Evolutionary conservation across 2,329 filamentous ascomycete genomes (phyloP).

Genomic region (Davidsoniella virescens): DNA sequence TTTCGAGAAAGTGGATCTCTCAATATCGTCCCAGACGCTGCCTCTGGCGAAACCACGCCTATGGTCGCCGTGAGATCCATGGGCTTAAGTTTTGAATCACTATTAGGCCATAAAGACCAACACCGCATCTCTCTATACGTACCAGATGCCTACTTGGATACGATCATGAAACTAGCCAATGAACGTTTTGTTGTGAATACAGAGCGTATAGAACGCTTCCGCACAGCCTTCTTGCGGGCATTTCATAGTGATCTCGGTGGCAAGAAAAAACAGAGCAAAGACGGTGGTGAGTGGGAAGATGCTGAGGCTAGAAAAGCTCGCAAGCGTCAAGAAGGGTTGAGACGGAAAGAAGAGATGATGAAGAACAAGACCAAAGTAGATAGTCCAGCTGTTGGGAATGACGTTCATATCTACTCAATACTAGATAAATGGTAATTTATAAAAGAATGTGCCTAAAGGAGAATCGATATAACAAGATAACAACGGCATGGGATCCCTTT

Average conservation of each 20-base stretch:
- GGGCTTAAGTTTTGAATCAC: conserved; percentile 64
- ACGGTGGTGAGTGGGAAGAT: conserved; percentile 38
- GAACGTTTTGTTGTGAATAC: conserved; percentile 56
- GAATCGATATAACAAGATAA: too few species aligned
- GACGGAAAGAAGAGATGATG: conserved; percentile 18
- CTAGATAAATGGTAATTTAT: too few species aligned
- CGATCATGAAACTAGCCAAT: conserved; percentile 54
- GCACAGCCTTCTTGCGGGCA: conserved; percentile 26
- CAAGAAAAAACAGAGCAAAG: conserved; percentile 14
- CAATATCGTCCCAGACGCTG: conserved; percentile 32
- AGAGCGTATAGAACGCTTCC: conserved; percentile 51
- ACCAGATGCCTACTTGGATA: conserved; percentile 47
- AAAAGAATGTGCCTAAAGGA: too few species aligned
- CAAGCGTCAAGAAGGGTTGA: conserved; percentile 42
- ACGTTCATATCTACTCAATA: too few species aligned
- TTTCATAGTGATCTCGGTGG: conserved; percentile 13
- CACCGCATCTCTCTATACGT: conserved; percentile 35
- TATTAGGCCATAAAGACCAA: conserved; percentile 45
- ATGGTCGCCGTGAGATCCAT: conserved; percentile 77
- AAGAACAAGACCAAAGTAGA: too few species aligned
- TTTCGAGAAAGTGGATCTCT: conserved; percentile 84
- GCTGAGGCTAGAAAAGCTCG: conserved; percentile 33
- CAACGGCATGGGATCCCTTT: too few species aligned
- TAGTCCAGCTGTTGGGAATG: too few species aligned
- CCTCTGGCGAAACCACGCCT: conserved; percentile 29